phyloP scores from a whole-genome alignment of 2,329 filamentous ascomycete species.

The Sarocladiaceae sp. region DNA sequence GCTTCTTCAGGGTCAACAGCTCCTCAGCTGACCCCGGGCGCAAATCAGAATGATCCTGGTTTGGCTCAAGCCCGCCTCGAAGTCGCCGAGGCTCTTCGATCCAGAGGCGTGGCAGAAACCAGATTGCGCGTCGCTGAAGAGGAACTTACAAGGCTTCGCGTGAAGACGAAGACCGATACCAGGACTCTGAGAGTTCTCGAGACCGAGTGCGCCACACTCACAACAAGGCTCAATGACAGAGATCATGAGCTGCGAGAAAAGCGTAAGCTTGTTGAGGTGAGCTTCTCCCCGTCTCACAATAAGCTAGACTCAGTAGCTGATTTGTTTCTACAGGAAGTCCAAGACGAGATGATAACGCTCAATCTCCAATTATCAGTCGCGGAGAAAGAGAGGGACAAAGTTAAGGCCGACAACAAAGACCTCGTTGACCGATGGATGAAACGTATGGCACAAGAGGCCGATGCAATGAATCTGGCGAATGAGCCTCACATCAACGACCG shows the following conservation, averaged over 20 bases:
- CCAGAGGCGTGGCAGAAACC: slow-evolving; percentile 63
- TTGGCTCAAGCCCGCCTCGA: slow-evolving; percentile 59
- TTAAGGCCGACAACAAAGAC: slow-evolving; percentile 81
- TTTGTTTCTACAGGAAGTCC: slow-evolving; percentile 57
- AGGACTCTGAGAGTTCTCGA: slow-evolving; percentile 59
- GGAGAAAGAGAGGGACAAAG: slow-evolving; percentile 67
- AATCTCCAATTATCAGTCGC: slow-evolving; percentile 85
- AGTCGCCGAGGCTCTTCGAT: slow-evolving; percentile 71
- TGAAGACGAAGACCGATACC: slow-evolving; percentile 54
- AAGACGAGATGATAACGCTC: slow-evolving; percentile 87
- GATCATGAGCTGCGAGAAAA: slow-evolving; percentile 85
- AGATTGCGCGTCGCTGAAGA: slow-evolving; percentile 58
- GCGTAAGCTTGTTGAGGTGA: slow-evolving; percentile 72
- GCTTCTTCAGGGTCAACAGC: slow-evolving; percentile 17
- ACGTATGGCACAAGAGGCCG: slow-evolving; percentile 79
- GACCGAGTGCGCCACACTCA: slow-evolving; percentile 56
- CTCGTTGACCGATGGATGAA: slow-evolving; percentile 90
- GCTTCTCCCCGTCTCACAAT: background rate
- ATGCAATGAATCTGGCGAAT: slow-evolving; percentile 73
- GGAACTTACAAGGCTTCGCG: slow-evolving; percentile 61
- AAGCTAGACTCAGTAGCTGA: background rate
- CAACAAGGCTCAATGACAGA: slow-evolving; percentile 68
- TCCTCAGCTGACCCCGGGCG: slow-evolving; percentile 9
- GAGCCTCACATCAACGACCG: slow-evolving; percentile 35
- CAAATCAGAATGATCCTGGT: slow-evolving; percentile 24